Evolutionary conservation across 2,329 filamentous ascomycete genomes (phyloP), one percentile per base, ranked within the genome.

Genomic region (Colletotrichum costaricense): DNA sequence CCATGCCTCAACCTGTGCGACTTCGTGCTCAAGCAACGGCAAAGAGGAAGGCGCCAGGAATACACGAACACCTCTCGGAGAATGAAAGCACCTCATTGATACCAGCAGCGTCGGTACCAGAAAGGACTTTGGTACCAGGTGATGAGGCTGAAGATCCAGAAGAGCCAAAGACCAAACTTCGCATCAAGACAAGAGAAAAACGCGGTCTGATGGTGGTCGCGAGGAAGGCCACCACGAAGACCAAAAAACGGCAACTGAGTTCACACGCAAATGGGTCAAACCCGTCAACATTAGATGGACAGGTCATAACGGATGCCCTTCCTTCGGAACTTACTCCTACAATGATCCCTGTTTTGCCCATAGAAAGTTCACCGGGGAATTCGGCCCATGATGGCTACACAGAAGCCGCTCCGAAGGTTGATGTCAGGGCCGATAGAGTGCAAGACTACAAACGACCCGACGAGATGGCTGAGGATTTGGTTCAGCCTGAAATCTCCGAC

Each of bases 121-220:
- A 58, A 12, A 24, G 8, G 33, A 24, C 46, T 24, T 33, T 42
- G 19, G 22, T 30, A 33, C 19, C 14, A 33, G 14, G 24, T 8
- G n/a, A 5, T 16, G 42, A 14, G 33, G 22, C 28, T 26, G 16
- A 14, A 55, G 4, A 14, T 9, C 12, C 42, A n/a, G 62, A 74
- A 24, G 72, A 67, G 55, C 82, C 79, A 9, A 84, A 83, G 60
- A 86, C 86, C 22, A 85, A 87, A 73, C 78, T 89, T 46, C 84
- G 84, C 8, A 86, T 89, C 64, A 85, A 82, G 72, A 80, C 86
- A 22, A 82, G 84, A 69, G 84, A 85, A 72, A 86, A 84, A 72
- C 83, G 87, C 65, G 87, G 88, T 2, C 76, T 90, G 8, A 76
- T 89, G 56, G 82, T 89, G 79, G 65, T 88, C 5, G 81, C 84